Evolutionary conservation across 1,284 basidiomycete genomes (phyloP).

Genomic region (Agroathelia rolfsii): DNA sequence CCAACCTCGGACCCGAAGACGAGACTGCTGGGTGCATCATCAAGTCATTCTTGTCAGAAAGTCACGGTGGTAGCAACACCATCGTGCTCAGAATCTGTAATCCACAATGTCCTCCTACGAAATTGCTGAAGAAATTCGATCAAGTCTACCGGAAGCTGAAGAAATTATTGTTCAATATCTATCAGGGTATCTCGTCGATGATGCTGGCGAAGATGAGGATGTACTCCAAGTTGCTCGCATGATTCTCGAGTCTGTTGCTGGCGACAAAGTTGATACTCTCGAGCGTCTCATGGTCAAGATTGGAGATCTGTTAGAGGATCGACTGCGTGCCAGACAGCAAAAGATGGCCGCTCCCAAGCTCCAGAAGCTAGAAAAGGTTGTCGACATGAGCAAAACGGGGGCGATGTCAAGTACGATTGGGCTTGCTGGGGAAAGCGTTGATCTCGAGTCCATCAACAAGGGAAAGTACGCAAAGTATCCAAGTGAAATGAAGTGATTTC

Average conservation of each 20-base stretch:
- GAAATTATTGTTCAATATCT: constrained; percentile 92
- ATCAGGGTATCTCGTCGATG: constrained; percentile 85
- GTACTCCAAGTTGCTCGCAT: constrained; percentile 70
- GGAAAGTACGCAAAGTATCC: constrained; percentile 49
- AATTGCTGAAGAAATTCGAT: constrained; percentile 72
- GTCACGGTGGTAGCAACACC: no score
- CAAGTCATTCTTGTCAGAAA: no score
- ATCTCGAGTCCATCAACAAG: constrained; percentile 90
- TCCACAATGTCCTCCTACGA: constrained; percentile 60
- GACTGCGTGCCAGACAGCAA: constrained; percentile 46
- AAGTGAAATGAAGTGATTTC: no score
- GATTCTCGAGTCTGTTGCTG: constrained; percentile 68
- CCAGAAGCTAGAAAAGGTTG: constrained; percentile 82
- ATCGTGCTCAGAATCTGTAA: no score
- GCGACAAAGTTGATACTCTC: constrained; percentile 40
- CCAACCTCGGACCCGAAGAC: no score
- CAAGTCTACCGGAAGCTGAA: constrained; percentile 79
- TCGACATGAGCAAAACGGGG: constrained; percentile 87
- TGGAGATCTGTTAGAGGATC: constrained; percentile 55
- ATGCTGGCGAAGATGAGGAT: constrained; percentile 87
- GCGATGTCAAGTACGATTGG: constrained; percentile 80
- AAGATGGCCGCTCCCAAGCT: constrained; percentile 51
- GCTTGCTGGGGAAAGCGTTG: constrained; percentile 79
- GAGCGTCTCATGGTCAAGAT: constrained; percentile 62
- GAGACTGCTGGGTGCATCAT: no score